phyloP scores from a whole-genome alignment of 73 alveolate genomes.

The Stentor roeselii region DNA sequence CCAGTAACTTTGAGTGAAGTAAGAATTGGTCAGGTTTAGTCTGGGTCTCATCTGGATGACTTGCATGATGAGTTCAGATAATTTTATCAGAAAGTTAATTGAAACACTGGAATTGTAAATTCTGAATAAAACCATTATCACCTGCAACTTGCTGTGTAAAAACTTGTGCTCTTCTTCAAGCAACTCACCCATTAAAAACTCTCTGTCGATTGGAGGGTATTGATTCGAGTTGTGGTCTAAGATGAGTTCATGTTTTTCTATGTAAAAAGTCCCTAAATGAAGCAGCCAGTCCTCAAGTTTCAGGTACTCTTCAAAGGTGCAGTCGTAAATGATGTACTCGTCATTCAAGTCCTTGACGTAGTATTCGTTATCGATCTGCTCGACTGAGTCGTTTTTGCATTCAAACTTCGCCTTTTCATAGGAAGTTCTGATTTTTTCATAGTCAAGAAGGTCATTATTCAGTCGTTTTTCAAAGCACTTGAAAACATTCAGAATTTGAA shows the following conservation, averaged over 20 bases:
- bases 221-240: neutral
- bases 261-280: constrained; percentile 1
- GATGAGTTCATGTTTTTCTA: neutral
- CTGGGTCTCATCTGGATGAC: constrained; percentile 85
- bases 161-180: constrained; percentile 66
- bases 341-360: constrained; percentile 6
- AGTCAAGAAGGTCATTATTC: neutral
- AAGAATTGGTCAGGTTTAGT: constrained; percentile 66
- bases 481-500: neutral
- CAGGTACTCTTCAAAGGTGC: neutral
- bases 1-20: constrained; percentile 74
- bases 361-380: neutral
- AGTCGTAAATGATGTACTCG: neutral
- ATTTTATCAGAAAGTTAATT: constrained; percentile 64
- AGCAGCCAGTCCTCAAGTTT: neutral
- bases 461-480: neutral
- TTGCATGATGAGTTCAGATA: constrained; percentile 72
- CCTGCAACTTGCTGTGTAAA: constrained; percentile 60
- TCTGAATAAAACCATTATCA: constrained; percentile 74
- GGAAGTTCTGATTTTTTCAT: neutral
- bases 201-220: constrained; percentile 60
- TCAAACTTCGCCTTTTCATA: neutral
- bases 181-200: constrained; percentile 66
- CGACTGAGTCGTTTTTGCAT: neutral
- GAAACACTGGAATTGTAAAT: constrained; percentile 79